Evolutionary conservation across 2,329 filamentous ascomycete species (phyloP).

Genomic region (Penicillium sp.): DNA sequence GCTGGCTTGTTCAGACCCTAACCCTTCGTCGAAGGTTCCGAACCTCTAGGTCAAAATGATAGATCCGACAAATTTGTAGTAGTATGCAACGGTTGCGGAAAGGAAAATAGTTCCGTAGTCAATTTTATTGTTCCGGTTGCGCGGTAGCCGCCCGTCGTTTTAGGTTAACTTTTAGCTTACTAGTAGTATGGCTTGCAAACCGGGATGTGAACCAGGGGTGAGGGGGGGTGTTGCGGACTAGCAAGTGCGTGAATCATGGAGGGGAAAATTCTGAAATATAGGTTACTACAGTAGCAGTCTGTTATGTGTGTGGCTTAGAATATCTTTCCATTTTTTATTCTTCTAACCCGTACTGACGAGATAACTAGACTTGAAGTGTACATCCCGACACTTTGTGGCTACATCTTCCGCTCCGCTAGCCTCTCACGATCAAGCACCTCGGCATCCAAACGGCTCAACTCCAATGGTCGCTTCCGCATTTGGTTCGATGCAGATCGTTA

Average conservation of each 20-base stretch:
- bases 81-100: background rate
- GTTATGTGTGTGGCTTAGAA: too few relatives aligned
- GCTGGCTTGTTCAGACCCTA: slow-evolving; percentile 4
- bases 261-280: background rate
- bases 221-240: background rate
- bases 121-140: slow-evolving; percentile 16
- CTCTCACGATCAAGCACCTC: slow-evolving; percentile 8
- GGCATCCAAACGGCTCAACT: slow-evolving; percentile 8
- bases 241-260: background rate
- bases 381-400: background rate
- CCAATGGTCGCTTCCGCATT: slow-evolving; percentile 19
- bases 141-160: slow-evolving; percentile 27
- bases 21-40: background rate
- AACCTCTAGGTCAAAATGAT: background rate
- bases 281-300: background rate
- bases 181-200: background rate
- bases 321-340: background rate
- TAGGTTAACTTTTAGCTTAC: slow-evolving; percentile 12
- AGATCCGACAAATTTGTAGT: background rate
- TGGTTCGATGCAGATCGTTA: slow-evolving; percentile 25
- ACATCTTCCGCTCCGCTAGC: background rate
- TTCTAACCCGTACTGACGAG: background rate
- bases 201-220: background rate
- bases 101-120: background rate
- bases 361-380: background rate